These are phyloP conservation scores for Ophiocordyceps unilateralis DNA, from an alignment of 2,329 filamentous ascomycete species.

Conservation along the genomic window DNA sequence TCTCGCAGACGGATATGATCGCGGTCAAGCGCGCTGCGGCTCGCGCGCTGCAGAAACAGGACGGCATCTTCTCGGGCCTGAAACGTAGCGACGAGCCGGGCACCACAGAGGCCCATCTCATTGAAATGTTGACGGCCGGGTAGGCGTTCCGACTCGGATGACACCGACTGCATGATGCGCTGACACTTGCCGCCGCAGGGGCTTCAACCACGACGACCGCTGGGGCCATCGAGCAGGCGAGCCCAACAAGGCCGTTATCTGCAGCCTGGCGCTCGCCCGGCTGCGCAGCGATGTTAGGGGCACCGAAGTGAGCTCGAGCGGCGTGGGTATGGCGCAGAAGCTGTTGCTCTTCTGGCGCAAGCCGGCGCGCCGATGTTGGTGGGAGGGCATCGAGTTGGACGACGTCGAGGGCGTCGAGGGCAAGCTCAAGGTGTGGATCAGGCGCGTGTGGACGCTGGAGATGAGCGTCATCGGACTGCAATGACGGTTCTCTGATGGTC, in stretches of 20 bases:
- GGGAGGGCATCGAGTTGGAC: conserved; percentile 89
- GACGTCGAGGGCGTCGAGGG: conserved; percentile 81
- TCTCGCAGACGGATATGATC: conserved; percentile 80
- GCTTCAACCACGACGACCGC: conserved; percentile 85
- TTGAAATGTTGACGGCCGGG: conserved; percentile 98
- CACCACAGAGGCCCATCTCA: conserved; percentile 93
- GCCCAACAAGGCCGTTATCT: conserved; percentile 96
- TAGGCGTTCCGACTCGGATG: conserved; percentile 27
- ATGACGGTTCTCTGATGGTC: neutral
- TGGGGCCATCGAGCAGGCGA: conserved; percentile 98
- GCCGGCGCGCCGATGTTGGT: conserved; percentile 92
- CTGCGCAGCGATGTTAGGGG: conserved; percentile 85
- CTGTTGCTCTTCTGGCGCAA: conserved; percentile 96
- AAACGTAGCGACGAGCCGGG: conserved; percentile 91
- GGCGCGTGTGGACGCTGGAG: conserved; percentile 94
- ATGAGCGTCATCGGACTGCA: conserved; percentile 84
- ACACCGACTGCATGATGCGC: neutral
- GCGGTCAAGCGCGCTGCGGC: conserved; percentile 89
- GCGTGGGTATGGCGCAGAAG: conserved; percentile 97
- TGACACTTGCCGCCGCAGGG: conserved; percentile 33
- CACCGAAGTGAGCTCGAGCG: conserved; percentile 54
- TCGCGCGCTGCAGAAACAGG: conserved; percentile 68
- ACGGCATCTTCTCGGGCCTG: conserved; percentile 90
- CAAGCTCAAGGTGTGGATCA: conserved; percentile 93
- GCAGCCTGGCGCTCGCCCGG: conserved; percentile 82